These are phyloP conservation scores for Poa pratensis DNA, from an alignment of 176 grass and related monocot species.

Conservation along the genomic window DNA sequence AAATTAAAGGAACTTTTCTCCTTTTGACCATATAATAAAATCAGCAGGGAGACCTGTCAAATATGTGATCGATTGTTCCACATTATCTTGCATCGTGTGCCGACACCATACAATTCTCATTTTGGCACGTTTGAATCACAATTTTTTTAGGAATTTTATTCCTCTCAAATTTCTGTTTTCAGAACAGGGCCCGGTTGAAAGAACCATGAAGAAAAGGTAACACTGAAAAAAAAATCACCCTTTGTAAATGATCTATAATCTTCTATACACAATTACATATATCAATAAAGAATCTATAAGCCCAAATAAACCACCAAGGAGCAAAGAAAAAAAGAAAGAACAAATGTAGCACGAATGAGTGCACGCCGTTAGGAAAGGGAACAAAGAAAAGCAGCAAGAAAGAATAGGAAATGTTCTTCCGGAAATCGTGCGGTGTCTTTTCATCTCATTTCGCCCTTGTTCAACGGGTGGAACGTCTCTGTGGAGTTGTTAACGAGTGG, in stretches of 20 bases:
- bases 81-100: not conserved
- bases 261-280: slow-evolving; percentile 40
- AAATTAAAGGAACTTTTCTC: not conserved
- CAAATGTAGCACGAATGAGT: slow-evolving; percentile 22
- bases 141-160: not conserved
- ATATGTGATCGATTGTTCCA: not conserved
- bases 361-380: not conserved
- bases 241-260: slow-evolving; percentile 31
- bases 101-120: not conserved
- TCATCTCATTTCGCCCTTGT: not conserved
- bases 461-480: slow-evolving; percentile 35
- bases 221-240: not conserved
- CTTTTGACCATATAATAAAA: slow-evolving; percentile 40
- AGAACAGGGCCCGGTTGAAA: not conserved
- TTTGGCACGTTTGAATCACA: not conserved
- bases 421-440: slow-evolving; percentile 35
- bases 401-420: slow-evolving; percentile 30
- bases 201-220: not conserved
- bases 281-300: slow-evolving; percentile 39
- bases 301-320: slow-evolving; percentile 2
- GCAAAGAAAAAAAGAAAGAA: slow-evolving; percentile 15
- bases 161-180: not conserved
- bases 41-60: not conserved
- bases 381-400: not conserved
- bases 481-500: slow-evolving; percentile 38